Evolutionary conservation across 805 yeast genomes (phyloP), one percentile per base, ranked within the genome.

Genomic region (Ogataea dorogensis): DNA sequence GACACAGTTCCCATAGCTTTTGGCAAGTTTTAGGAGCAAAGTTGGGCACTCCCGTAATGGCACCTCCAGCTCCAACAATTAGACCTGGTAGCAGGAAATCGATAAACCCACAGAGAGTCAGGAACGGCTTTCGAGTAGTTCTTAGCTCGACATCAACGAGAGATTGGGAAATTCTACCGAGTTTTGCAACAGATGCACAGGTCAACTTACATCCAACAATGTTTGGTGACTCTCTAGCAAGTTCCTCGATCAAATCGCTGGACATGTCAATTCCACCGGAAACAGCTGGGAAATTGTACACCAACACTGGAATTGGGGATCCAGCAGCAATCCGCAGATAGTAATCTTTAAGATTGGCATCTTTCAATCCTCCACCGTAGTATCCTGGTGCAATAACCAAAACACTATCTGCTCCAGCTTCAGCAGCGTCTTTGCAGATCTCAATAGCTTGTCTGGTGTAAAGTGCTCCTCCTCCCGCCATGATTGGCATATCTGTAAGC

Each of bases 241-340:
- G 24, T n/a, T 28, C 31, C 17, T 35, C 32, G 20, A 44, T 44
- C 13, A 38, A 19, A 23, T 38, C 42, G 20, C 49, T 44, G 30
- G 33, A 14, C 41, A 44, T 38, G 32, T 50, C 52, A 22, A 63
- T 58, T 19, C 60, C 61, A 28, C 65, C 65, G 24, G 57, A 34
- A n/a, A 56, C 61, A 5, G 65, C 67, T 14, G 69, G 68, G 33
- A 61, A 65, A 23, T 62, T 43, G 39, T 65, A 64, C 24, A 65
- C 54, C 36, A 64, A 39, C 2, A 65, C 46, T 13, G 70, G 70
- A 11, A 65, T 41, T 1, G 51, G 56, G 14, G 66, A 54, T 21
- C 44, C 42, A 23, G 56, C 57, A 14, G 67, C 69, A 25, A 64
- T 56, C 10, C 34, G 38, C 2, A 34, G 31, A 46, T 57, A 64